Conservation (phyloP, 345 rosid species). For the Cardamine chenopodiifolia region DNA sequence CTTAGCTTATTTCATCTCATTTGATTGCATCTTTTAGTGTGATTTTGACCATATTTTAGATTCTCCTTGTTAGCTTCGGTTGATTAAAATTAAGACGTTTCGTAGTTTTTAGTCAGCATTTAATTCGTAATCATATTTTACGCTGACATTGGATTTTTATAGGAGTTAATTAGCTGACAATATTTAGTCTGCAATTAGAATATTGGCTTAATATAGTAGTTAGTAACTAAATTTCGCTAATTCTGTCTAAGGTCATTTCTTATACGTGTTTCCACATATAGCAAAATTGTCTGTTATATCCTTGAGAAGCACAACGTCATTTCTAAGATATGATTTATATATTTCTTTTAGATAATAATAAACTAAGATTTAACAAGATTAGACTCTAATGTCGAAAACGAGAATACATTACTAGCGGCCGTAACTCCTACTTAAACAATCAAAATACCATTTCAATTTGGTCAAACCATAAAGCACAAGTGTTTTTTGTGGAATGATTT, state of each 20-base stretch:
- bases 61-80: slow-evolving; percentile 3
- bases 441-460: slow-evolving; percentile 16
- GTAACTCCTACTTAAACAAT: background rate
- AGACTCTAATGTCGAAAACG: slow-evolving; percentile 15
- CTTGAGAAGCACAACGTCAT: slow-evolving; percentile 2
- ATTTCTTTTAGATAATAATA: background rate
- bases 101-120: slow-evolving; percentile 28
- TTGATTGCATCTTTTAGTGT: background rate
- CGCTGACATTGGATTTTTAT: slow-evolving; percentile 18
- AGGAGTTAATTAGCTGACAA: background rate
- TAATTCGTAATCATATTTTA: slow-evolving; percentile 11
- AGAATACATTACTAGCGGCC: slow-evolving; percentile 13
- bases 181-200: background rate
- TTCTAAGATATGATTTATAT: background rate
- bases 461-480: slow-evolving; percentile 12
- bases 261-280: slow-evolving; percentile 10
- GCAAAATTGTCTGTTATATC: background rate
- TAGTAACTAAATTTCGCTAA: too few relatives aligned
- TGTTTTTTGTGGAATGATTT: background rate
- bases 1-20: background rate
- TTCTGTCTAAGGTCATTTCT: background rate
- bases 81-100: background rate
- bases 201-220: background rate
- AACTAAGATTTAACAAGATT: background rate
- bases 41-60: slow-evolving; percentile 6